These are phyloP conservation scores for Coniosporium tulheliwenetii DNA, from an alignment of 2,329 filamentous ascomycete genomes.

Conservation along the genomic window DNA sequence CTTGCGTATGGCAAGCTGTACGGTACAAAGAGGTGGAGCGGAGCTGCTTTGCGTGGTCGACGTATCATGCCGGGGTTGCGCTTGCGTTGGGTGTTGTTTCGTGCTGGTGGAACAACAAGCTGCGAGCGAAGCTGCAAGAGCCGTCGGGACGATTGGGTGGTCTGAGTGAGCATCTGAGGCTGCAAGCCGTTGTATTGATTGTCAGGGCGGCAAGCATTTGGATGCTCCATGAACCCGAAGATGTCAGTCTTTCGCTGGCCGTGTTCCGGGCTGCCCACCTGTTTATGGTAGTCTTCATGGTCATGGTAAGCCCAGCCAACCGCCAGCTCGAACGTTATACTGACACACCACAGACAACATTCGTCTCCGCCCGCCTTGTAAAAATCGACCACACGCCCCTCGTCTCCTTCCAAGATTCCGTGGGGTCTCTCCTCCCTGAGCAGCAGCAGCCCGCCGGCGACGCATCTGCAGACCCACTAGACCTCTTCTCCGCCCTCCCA, in stretches of 20 bases:
- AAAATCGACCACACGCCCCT: conserved; percentile 34
- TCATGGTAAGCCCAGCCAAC: conserved; percentile 36
- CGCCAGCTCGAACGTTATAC: background rate
- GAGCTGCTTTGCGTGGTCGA: background rate
- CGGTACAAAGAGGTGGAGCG: background rate
- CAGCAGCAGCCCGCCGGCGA: conserved; percentile 2
- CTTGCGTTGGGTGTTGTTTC: conserved; percentile 35
- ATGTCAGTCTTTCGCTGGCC: conserved; percentile 8
- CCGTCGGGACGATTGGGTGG: conserved; percentile 37
- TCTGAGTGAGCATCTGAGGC: conserved; percentile 48
- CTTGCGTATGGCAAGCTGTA: background rate
- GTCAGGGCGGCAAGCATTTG: conserved; percentile 32
- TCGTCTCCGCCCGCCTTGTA: conserved; percentile 35
- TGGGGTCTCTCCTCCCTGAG: conserved; percentile 10
- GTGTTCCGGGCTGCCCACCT: conserved; percentile 36
- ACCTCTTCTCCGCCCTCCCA: conserved; percentile 11
- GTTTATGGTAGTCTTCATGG: conserved; percentile 36
- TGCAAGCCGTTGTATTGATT: conserved; percentile 44
- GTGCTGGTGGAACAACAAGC: conserved; percentile 54
- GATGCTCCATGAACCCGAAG: conserved; percentile 10
- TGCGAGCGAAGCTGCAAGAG: conserved; percentile 46
- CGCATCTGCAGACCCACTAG: background rate
- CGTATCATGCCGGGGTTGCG: conserved; percentile 13
- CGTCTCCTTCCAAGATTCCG: conserved; percentile 10
- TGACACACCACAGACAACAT: conserved; percentile 7